A percentile compares a stretch with the other conserved stretches of the same genome.
These are phyloP conservation scores for Fusarium sp. DNA, from an alignment of 2,329 filamentous ascomycete species.

Conservation along the genomic window DNA sequence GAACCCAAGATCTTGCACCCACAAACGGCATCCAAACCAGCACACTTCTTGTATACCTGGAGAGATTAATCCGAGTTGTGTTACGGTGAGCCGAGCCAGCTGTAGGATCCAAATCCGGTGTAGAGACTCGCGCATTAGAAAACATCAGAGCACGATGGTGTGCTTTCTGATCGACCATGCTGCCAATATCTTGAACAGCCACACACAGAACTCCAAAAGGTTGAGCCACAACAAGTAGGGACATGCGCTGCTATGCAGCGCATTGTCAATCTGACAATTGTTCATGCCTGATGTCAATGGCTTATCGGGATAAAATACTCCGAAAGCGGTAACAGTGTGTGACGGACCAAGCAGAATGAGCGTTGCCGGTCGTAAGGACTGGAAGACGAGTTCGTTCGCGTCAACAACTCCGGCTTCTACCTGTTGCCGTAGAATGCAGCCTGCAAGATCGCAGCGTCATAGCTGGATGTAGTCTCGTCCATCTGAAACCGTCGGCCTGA, in stretches of 20 bases:
- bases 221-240: slow-evolving; percentile 3
- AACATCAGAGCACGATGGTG: slow-evolving; percentile 11
- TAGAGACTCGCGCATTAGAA: slow-evolving; percentile 5
- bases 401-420: slow-evolving; percentile 20
- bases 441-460: slow-evolving; percentile 52
- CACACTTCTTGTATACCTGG: slow-evolving; percentile 5
- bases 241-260: background rate
- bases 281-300: slow-evolving; percentile 18
- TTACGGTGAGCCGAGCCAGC: slow-evolving; percentile 18
- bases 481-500: slow-evolving; percentile 46
- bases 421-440: slow-evolving; percentile 48
- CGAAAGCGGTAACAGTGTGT: slow-evolving; percentile 1
- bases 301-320: slow-evolving; percentile 18
- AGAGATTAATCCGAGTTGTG: background rate
- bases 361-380: background rate
- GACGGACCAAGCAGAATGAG: slow-evolving; percentile 2
- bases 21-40: slow-evolving; percentile 19
- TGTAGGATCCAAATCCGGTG: slow-evolving; percentile 18
- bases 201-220: background rate
- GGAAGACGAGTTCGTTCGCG: background rate
- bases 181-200: slow-evolving; percentile 2
- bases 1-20: slow-evolving; percentile 35
- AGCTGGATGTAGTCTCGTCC: slow-evolving; percentile 50
- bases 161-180: slow-evolving; percentile 7
- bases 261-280: background rate